Base-by-base conservation (phyloP, 2,329 filamentous ascomycete species). In the Apiospora phragmitis region DNA sequence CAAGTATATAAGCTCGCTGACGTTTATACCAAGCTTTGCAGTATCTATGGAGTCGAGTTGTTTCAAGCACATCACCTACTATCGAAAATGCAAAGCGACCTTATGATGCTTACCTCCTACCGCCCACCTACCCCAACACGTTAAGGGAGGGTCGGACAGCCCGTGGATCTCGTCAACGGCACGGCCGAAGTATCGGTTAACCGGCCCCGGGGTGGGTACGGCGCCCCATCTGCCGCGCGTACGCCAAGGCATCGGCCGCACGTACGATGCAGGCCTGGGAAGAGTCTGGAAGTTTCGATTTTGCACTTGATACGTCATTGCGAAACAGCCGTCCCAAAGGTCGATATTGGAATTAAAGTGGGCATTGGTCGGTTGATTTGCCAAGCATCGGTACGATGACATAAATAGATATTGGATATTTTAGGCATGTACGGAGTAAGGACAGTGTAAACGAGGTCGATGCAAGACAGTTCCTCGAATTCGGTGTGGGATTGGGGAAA, bases 161-260 rank as follows among this genome's bases (percentile, higher is more conserved):
- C 55, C 55, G 55, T 62, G 21, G 21, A 38, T 21, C 11, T 62
- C 18, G 32, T 24, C 18, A 38, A 62, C 55, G 55, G 55, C 32
- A 62, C 55, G 55, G 55, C 55, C 55, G 55, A 62, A 35, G 55
- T 5, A 38, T 9, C 55, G 55, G 55, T 38, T 62, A 62, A 62
- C 32, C 55, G 55, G 55, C 55, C 32, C 55, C 55, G 55, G 55
- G 32, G 55, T 62, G 55, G 55, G 18, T 9, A 62, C 32, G 32
- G 32, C 32, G 29, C 55, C 55, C 55, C 55, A 62, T 62, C 21
- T 62, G 55, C 55, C 55, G 55, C 55, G 55, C 55, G 55, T 62
- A 62, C 55, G 55, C 55, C 32, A 62, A 62, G 55, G 55, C 55
- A 62, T 38, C 55, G 32, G 55, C 47, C n/a, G 47, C n/a, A 12